Conservation (phyloP, 2,329 filamentous ascomycete species). For the Lasiodiplodia hormozganensis region DNA sequence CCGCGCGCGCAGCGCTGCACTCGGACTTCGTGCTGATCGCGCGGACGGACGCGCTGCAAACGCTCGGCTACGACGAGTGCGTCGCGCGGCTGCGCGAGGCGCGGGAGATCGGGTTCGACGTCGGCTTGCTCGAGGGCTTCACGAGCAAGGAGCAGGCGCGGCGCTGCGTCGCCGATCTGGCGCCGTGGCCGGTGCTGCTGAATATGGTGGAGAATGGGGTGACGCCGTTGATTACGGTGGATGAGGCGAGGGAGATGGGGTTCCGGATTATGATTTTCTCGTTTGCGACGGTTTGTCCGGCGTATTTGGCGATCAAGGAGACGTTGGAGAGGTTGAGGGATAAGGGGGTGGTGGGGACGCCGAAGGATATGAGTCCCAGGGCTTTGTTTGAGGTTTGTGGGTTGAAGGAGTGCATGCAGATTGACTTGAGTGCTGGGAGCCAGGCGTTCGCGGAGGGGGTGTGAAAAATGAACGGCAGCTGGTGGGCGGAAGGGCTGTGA, state of each 20-base stretch:
- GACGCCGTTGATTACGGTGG: slow-evolving; percentile 59
- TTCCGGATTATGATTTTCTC: slow-evolving; percentile 67
- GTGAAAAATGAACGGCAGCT: background rate
- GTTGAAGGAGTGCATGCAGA: slow-evolving; percentile 56
- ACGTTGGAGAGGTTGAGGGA: slow-evolving; percentile 49
- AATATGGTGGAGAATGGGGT: slow-evolving; percentile 66
- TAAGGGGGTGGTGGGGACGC: slow-evolving; percentile 48
- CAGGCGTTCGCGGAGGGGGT: slow-evolving; percentile 38
- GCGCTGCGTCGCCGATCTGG: slow-evolving; percentile 55
- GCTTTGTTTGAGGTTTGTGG: slow-evolving; percentile 62
- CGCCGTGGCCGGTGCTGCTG: slow-evolving; percentile 59
- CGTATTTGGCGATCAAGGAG: slow-evolving; percentile 51
- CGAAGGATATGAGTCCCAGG: slow-evolving; percentile 54
- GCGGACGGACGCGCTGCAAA: slow-evolving; percentile 67
- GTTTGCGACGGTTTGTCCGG: slow-evolving; percentile 57
- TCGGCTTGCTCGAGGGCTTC: slow-evolving; percentile 67
- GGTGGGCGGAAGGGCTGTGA: background rate
- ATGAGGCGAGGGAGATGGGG: slow-evolving; percentile 62
- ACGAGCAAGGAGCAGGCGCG: slow-evolving; percentile 58
- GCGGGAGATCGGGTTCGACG: slow-evolving; percentile 63
- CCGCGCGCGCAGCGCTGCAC: slow-evolving; percentile 56
- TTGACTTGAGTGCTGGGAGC: slow-evolving; percentile 56
- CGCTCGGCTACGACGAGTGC: slow-evolving; percentile 64
- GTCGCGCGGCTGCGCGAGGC: slow-evolving; percentile 59
- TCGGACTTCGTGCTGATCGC: slow-evolving; percentile 70